A percentile compares a stretch with the other conserved stretches of the same genome.
Conservation (phyloP, 2,329 filamentous ascomycete genomes). For the Sphaerulina vaccinii region DNA sequence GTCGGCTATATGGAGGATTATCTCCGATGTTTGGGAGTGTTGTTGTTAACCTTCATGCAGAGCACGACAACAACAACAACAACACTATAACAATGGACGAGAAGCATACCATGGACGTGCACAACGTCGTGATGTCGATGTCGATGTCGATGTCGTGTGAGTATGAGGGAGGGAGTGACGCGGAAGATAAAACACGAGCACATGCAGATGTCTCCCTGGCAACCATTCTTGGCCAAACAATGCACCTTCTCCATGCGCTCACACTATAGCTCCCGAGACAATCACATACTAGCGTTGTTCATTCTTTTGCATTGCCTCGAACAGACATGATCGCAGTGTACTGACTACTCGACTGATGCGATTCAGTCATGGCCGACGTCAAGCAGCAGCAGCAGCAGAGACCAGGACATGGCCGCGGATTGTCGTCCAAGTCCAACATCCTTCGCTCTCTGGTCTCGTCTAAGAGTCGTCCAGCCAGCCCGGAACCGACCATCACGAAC, state of each 20-base stretch:
- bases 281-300: conserved; percentile 4
- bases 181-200: not conserved
- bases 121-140: not conserved
- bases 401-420: conserved; percentile 28
- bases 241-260: not conserved
- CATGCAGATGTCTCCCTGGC: too few species aligned
- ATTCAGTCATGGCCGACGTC: conserved; percentile 16
- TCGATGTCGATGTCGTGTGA: too few species aligned
- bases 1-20: not conserved
- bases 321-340: too few species aligned
- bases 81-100: not conserved
- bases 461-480: conserved; percentile 47
- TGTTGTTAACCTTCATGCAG: not conserved
- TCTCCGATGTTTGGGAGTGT: not conserved
- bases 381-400: conserved; percentile 14
- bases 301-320: too few species aligned
- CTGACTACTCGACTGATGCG: not conserved
- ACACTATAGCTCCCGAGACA: conserved; percentile 5
- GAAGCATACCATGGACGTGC: not conserved
- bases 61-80: not conserved
- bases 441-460: conserved; percentile 55
- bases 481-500: conserved; percentile 45
- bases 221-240: too few species aligned
- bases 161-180: not conserved
- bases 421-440: conserved; percentile 43